Base-by-base conservation (phyloP, 169 alveolate species). In the Plasmodium chabaudi region DNA sequence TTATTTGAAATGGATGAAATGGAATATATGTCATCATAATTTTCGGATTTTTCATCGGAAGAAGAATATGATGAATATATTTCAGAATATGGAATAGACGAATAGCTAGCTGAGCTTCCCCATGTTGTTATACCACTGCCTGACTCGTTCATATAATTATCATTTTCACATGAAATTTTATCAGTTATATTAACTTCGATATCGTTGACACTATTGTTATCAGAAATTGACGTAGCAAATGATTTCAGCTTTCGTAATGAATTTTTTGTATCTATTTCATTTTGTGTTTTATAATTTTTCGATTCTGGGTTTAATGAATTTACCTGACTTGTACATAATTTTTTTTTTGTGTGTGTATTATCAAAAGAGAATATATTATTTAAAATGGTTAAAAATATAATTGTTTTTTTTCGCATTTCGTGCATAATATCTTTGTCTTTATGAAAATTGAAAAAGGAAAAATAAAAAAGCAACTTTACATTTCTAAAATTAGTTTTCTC, bases 1-100 rank as follows among this genome's bases (percentile, higher is more conserved):
- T 67, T 67, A 60, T 67, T 82, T 49, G 90, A 82, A 47, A 82
- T 9, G 17, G 90, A 67, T 15, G 90, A 82, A 82, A 82, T 2
- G 15, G 82, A 82, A 55, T 34, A 42, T 55, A 49, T 12, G 12
- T 67, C 46, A n/a, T 49, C 34, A 19, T 10, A 27, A 34, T 25
- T n/a, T n/a, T 61, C 84, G 10, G 71, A 27, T 13, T 74, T 23
- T 57, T 57, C 65, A 9, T 3, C 27, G 4, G 65, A 17, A n/a
- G 3, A 51, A 57, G 65, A 57, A 57, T 12, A 57, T n/a, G 34
- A 12, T 19, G 65, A 12, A 49, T 7, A 47, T 7, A 63, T 9
- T 57, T 15, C 44, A 49, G 6, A 47, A 15, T 60, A 69, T 69
- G 65, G 6, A 10, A 21, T 17, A 1, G 79, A 69, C 15, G 79